Base-by-base conservation (phyloP, 2,329 filamentous ascomycete species). In the Fusarium buxicola region DNA sequence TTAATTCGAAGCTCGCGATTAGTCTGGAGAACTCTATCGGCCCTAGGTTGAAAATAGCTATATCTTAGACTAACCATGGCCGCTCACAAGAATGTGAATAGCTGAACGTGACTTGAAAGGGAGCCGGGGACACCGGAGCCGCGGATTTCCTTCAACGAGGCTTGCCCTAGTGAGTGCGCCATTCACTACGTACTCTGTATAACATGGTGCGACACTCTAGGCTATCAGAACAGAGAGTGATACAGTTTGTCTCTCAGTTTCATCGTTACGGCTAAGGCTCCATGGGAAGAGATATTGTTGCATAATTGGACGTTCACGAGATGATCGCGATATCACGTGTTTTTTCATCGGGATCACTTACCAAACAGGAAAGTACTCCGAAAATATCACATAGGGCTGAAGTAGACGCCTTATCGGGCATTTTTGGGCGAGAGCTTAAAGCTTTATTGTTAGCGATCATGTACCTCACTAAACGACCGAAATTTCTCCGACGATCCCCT, bases 401-500 rank as follows among this genome's bases (percentile, higher is more conserved):
- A 21, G 3, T 2, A 3, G 18, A 8, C 12, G 3, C 5, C 13
- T 0, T 25, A 10, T 11, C 10, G 24, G 18, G 24, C 13, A 5
- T 1, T 8, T 16, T 28, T 8, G 3, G 9, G 31, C 4, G 4
- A 2, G 18, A 12, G 10, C 4, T 2, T 1, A 10, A 16, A 31
- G 3, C 9, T 7, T 40, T 31, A n/a, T 7, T 53, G 67, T 68
- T 68, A 68, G 41, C 13, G 7, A 8, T 1, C 1, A 50, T 18
- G 67, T 69, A 68, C 45, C 40, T 31, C 43, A 54, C 56, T 38
- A 48, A 46, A 16, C 15, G 25, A n/a, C n/a, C 43, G 36, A 70
- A 71, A 69, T 58, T 67, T 68, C 52, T 61, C 63, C 36, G 49
- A 56, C n/a, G 56, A 63, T 62, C 68, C 64, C 68, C 63, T 68